Evolutionary conservation across 495 filamentous ascomycete genomes (phyloP).

Genomic region (Penicillium alfredii): DNA sequence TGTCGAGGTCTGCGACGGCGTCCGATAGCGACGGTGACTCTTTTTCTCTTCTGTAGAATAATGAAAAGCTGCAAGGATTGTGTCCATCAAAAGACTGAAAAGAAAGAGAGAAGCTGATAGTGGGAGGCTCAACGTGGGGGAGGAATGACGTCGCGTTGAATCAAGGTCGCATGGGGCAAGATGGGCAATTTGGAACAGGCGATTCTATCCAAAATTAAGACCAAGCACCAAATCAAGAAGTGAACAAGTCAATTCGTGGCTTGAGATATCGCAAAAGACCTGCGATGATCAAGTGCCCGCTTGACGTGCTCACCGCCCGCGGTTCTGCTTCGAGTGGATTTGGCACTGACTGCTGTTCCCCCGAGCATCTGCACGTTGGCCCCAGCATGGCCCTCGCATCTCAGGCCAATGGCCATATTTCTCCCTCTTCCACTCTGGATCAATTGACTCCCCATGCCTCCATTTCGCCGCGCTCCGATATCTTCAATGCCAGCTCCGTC

Average conservation of each 20-base stretch:
- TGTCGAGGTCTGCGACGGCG: conserved; percentile 29
- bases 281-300: no score
- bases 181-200: no score
- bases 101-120: conserved; percentile 4
- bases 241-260: conserved; percentile 7
- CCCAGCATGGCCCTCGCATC: conserved; percentile 15
- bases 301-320: conserved; percentile 38
- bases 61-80: no score
- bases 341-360: conserved; percentile 18
- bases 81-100: background rate
- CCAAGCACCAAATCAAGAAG: conserved; percentile 1
- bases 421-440: conserved; percentile 10
- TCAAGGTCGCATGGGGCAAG: conserved; percentile 8
- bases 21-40: conserved; percentile 31
- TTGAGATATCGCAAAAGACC: conserved; percentile 3
- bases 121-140: background rate
- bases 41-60: no score
- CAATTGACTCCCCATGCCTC: conserved; percentile 5
- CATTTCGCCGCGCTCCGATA: conserved; percentile 30
- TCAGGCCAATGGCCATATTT: conserved; percentile 27
- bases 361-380: conserved; percentile 4
- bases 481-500: conserved; percentile 65
- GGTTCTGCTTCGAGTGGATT: conserved; percentile 13
- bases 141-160: conserved; percentile 19
- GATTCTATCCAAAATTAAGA: no score